These are phyloP conservation scores for Limonium bicolor DNA, from an alignment of 148 eudicot genomes.

Conservation along the genomic window DNA sequence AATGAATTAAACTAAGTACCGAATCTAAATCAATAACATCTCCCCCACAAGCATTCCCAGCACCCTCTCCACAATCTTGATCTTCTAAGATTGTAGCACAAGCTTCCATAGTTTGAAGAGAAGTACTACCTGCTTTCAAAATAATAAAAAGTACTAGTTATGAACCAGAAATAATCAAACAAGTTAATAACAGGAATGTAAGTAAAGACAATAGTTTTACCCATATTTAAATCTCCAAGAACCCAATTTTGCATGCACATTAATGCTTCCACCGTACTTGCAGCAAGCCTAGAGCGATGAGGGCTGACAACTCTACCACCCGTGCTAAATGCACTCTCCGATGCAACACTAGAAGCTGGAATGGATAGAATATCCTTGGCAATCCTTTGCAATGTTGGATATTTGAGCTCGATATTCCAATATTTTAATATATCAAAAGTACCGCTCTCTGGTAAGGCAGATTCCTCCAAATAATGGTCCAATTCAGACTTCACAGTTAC, in stretches of 20 bases:
- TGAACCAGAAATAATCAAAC: too few relatives aligned
- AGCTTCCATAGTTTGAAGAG: too few relatives aligned
- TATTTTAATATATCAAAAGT: slow-evolving; percentile 6
- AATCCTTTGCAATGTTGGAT: slow-evolving; percentile 9
- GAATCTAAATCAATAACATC: too few relatives aligned
- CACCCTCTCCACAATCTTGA: too few relatives aligned
- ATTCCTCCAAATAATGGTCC: slow-evolving; percentile 4
- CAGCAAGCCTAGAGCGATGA: slow-evolving; percentile 11
- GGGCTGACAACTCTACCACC: slow-evolving; percentile 10
- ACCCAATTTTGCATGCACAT: slow-evolving; percentile 17
- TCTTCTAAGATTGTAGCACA: too few relatives aligned
- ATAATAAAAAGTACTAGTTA: too few relatives aligned
- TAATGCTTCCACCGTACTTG: slow-evolving; percentile 9
- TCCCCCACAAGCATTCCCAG: too few relatives aligned
- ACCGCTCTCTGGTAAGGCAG: neutral
- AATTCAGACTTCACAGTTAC: slow-evolving; percentile 2
- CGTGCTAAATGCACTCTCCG: slow-evolving; percentile 8
- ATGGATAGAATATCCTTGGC: slow-evolving; percentile 11
- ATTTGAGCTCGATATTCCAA: slow-evolving; percentile 2
- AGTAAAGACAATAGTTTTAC: too few relatives aligned
- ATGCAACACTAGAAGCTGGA: slow-evolving; percentile 6
- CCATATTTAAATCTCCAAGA: neutral
- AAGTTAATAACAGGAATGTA: too few relatives aligned
- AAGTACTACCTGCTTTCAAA: too few relatives aligned
- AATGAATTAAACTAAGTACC: too few relatives aligned